phyloP scores from a whole-genome alignment of 208 protist species.

The Acanthamoeba lenticulata region DNA sequence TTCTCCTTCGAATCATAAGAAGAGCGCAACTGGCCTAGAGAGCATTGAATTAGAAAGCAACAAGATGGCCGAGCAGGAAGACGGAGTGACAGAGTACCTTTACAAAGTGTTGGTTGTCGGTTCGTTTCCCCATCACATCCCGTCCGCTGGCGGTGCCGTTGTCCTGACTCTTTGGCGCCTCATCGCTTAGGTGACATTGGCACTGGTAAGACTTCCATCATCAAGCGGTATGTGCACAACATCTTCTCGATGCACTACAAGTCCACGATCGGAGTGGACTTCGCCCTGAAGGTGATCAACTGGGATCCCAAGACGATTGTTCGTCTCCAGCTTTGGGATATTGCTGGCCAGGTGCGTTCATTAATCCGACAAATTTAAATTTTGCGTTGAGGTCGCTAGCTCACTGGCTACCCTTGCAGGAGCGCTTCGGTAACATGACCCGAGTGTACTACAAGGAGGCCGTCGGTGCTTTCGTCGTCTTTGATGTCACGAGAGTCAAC shows the following conservation, averaged over 20 bases:
- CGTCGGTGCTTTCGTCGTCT: slow-evolving; percentile 87
- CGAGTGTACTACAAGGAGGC: slow-evolving; percentile 89
- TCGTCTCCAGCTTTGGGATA: slow-evolving; percentile 78
- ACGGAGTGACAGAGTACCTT: slow-evolving; percentile 62
- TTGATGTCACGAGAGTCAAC: slow-evolving; percentile 83
- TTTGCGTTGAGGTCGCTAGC: slow-evolving; percentile 84
- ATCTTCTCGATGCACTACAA: slow-evolving; percentile 70
- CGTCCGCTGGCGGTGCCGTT: neutral
- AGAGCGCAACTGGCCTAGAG: too few relatives aligned
- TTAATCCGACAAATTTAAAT: neutral
- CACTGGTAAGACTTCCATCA: slow-evolving; percentile 89
- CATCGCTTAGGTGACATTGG: slow-evolving; percentile 79
- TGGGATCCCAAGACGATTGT: slow-evolving; percentile 70
- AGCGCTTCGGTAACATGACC: slow-evolving; percentile 87
- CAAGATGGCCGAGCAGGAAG: neutral
- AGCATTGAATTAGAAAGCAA: neutral
- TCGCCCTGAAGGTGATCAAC: slow-evolving; percentile 84
- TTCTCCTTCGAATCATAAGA: too few relatives aligned
- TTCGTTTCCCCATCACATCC: neutral
- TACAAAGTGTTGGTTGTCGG: slow-evolving; percentile 83
- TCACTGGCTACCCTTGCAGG: slow-evolving; percentile 84
- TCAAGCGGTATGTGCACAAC: slow-evolving; percentile 71
- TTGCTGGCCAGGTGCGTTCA: slow-evolving; percentile 57
- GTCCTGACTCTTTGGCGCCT: neutral
- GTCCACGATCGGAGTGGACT: slow-evolving; percentile 84